These are phyloP conservation scores for Globisporangium middletonii DNA, from an alignment of 352 stramenopile species.

Conservation along the genomic window DNA sequence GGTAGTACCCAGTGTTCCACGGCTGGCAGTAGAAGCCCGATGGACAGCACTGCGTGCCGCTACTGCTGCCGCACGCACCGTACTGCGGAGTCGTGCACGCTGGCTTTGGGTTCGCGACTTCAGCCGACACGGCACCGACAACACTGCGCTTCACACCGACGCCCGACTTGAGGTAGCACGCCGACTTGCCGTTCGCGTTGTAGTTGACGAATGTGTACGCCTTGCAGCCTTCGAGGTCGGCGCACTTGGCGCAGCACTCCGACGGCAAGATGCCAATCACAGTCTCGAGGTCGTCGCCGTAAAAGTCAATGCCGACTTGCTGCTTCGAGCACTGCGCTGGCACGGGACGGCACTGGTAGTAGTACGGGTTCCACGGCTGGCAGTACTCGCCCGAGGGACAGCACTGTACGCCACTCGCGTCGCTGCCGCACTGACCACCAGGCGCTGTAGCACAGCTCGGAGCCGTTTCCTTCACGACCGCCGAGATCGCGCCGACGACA, in stretches of 20 bases:
- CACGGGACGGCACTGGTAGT: too few species aligned
- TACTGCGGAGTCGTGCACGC: conserved; percentile 1
- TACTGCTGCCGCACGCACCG: neutral
- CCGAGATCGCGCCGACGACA: too few species aligned
- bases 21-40: conserved; percentile 49
- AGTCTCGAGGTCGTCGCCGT: conserved; percentile 7
- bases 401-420: too few species aligned
- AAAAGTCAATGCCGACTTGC: neutral
- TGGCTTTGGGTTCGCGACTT: conserved; percentile 4
- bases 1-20: conserved; percentile 55
- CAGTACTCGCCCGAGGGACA: too few species aligned
- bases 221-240: conserved; percentile 30
- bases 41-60: conserved; percentile 23
- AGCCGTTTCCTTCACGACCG: too few species aligned
- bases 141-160: neutral
- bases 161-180: conserved; percentile 13
- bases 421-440: too few species aligned
- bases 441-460: too few species aligned
- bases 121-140: conserved; percentile 2
- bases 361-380: too few species aligned
- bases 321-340: too few species aligned
- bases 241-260: conserved; percentile 38
- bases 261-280: conserved; percentile 6
- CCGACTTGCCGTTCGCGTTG: conserved; percentile 10
- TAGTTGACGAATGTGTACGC: conserved; percentile 49